Conservation (phyloP, 106 monocot genomes). For the Apostasia ramifera region DNA sequence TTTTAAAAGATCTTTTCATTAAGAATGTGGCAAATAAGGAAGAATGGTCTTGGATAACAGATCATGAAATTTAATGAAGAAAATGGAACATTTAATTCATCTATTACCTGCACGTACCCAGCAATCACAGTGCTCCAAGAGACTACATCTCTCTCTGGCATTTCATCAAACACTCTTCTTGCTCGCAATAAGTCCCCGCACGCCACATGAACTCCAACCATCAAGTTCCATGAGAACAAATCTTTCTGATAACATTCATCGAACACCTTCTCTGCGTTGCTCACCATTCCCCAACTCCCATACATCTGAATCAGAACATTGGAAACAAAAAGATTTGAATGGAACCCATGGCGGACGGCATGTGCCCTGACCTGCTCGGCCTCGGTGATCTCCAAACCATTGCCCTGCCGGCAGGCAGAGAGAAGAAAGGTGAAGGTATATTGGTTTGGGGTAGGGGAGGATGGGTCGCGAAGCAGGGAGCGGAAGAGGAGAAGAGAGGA, state of each 20-base stretch:
- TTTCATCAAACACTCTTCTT: conserved; percentile 34
- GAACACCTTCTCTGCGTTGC: conserved; percentile 32
- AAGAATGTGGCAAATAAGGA: too few species aligned
- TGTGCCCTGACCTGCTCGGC: conserved; percentile 33
- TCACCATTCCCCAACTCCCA: conserved; percentile 14
- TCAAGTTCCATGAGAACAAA: conserved; percentile 40
- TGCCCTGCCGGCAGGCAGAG: conserved; percentile 3
- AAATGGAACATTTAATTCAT: neutral
- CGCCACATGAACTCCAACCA: conserved; percentile 25
- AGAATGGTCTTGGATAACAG: too few species aligned
- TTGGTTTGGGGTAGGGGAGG: conserved; percentile 26
- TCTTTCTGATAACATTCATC: conserved; percentile 19
- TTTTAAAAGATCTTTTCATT: too few species aligned
- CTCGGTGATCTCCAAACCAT: conserved; percentile 10
- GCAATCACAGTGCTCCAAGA: conserved; percentile 50
- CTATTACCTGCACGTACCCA: conserved; percentile 36
- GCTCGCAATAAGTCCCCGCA: conserved; percentile 14
- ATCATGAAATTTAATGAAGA: too few species aligned
- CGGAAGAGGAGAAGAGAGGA: conserved; percentile 29
- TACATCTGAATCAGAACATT: conserved; percentile 42
- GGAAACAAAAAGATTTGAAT: conserved; percentile 26
- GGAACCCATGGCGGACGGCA: conserved; percentile 21
- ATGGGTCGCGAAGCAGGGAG: conserved; percentile 17
- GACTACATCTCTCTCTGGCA: conserved; percentile 36
- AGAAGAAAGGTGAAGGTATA: conserved; percentile 45